phyloP scores from a whole-genome alignment of 345 rosid genomes.

The Physaria fendleri region DNA sequence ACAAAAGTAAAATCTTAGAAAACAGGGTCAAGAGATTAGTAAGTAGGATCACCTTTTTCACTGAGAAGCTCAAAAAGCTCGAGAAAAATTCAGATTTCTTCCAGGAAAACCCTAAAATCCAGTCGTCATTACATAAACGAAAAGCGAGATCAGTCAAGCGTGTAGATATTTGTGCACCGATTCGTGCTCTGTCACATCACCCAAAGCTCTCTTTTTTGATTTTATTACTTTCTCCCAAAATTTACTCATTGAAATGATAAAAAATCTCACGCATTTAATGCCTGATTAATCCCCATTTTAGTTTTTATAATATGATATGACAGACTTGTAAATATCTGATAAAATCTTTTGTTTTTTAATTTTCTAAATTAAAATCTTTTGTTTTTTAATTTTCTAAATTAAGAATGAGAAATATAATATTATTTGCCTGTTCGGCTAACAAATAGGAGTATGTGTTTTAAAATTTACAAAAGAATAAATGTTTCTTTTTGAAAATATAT shows the following conservation, averaged over 20 bases:
- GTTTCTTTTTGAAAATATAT: too few relatives aligned
- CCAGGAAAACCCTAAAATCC: neutral
- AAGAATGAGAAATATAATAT: neutral
- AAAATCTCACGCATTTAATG: neutral
- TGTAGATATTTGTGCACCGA: neutral
- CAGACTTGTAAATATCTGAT: neutral
- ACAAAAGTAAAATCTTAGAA: neutral
- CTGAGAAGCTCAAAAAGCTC: neutral
- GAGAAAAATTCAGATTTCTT: neutral
- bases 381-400: neutral
- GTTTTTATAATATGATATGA: neutral
- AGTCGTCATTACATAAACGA: neutral
- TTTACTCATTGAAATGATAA: neutral
- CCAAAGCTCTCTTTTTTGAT: neutral
- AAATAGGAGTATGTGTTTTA: neutral
- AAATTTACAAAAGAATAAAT: neutral
- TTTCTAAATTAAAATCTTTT: neutral
- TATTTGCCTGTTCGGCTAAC: neutral
- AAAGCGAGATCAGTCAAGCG: constrained; percentile 1
- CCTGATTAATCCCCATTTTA: neutral
- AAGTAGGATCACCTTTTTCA: constrained; percentile 1
- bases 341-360: neutral
- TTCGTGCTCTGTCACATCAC: constrained; percentile 14
- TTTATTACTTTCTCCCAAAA: too few relatives aligned
- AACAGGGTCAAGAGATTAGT: neutral